Evolutionary conservation across 371 early-diverging fungal species (phyloP).

Genomic region (Fennellomyces sp.): DNA sequence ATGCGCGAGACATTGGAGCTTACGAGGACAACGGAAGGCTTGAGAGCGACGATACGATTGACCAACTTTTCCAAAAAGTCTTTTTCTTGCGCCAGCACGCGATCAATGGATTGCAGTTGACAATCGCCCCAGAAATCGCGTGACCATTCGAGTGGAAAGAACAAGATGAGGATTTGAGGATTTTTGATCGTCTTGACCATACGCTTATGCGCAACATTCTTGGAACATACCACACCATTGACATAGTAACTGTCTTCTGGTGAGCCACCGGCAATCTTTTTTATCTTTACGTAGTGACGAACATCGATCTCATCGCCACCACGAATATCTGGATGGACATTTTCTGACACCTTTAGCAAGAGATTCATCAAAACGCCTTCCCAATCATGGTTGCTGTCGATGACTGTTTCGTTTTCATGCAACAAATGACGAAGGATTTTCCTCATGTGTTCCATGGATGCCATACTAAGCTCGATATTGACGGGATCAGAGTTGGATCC

Average conservation of each 20-base stretch:
- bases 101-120: constrained; percentile 80
- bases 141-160: constrained; percentile 89
- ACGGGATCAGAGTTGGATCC: constrained; percentile 36
- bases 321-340: constrained; percentile 71
- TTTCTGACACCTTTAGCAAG: constrained; percentile 69
- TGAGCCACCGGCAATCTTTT: constrained; percentile 90
- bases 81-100: constrained; percentile 81
- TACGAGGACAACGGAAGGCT: constrained; percentile 85
- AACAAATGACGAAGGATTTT: constrained; percentile 59
- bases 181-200: constrained; percentile 72
- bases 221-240: constrained; percentile 86
- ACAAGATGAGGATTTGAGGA: constrained; percentile 85
- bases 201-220: constrained; percentile 88
- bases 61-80: constrained; percentile 84
- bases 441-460: constrained; percentile 66
- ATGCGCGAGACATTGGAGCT: constrained; percentile 83
- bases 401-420: constrained; percentile 55
- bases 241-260: constrained; percentile 84
- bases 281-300: constrained; percentile 91
- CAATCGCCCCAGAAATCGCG: constrained; percentile 73
- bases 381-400: constrained; percentile 61
- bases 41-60: constrained; percentile 73
- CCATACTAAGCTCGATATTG: constrained; percentile 59
- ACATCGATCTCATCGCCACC: constrained; percentile 88
- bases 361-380: constrained; percentile 75